phyloP scores from a whole-genome alignment of 2,329 filamentous ascomycete species.

The Sclerotinia sclerotiorum region DNA sequence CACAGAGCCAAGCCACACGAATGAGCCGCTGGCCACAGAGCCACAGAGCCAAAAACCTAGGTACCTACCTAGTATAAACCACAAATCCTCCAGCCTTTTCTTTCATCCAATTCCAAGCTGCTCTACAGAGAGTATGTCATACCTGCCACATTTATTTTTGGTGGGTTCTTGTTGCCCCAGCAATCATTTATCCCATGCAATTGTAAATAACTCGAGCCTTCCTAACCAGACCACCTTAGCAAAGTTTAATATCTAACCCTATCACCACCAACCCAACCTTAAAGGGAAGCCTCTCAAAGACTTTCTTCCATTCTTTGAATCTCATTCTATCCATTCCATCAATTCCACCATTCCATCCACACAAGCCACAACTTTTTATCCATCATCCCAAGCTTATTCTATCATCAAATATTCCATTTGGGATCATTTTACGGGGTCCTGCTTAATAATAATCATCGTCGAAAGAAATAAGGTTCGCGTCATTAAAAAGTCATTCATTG shows the following conservation, averaged over 20 bases:
- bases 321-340: not conserved
- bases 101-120: too few species aligned
- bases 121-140: too few species aligned
- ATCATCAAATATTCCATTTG: not conserved
- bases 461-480: not conserved
- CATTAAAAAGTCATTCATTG: constrained; percentile 4
- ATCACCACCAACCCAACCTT: constrained; percentile 6
- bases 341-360: not conserved
- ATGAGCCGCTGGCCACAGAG: too few species aligned
- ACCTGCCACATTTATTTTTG: constrained; percentile 9
- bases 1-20: too few species aligned
- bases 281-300: not conserved
- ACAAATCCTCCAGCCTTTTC: not conserved
- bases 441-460: not conserved
- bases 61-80: too few species aligned
- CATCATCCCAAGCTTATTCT: not conserved
- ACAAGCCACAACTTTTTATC: not conserved
- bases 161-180: not conserved
- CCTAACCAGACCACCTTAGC: not conserved
- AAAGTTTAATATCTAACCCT: not conserved
- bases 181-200: constrained; percentile 14
- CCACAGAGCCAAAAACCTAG: too few species aligned
- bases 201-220: constrained; percentile 20
- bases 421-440: not conserved
- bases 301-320: not conserved